Evolutionary conservation across 2,329 filamentous ascomycete species (phyloP), one percentile per base, ranked within the genome.

Genomic region (Cytospora paraplurivora): DNA sequence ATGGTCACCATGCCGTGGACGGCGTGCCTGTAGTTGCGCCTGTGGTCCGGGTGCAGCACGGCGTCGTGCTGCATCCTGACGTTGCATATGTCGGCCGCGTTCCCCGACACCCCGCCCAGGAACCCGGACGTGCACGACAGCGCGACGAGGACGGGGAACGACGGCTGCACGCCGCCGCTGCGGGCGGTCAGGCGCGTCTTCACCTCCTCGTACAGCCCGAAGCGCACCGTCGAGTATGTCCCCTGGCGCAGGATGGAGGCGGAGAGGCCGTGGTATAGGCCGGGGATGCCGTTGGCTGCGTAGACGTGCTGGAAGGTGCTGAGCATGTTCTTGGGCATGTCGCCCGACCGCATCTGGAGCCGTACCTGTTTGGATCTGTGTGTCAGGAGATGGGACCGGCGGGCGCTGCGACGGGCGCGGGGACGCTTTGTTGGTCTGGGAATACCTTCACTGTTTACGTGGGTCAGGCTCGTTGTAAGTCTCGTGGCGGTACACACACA

Each of bases 31-130:
- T 99, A 99, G 76, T 96, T 95, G 62, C 94, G 86, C 55, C 92
- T 87, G 72, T 96, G 81, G 6, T 83, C 83, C 0, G 78, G 72
- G 0, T 93, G 90, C 1, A 97, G 85, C 0, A 92, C 87, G 2
- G 91, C 88, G 72, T 89, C 95, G 77, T 96, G 92, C 79, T 99
- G 95, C 95, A 99, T 99, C 69, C 95, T 92, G 56, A 99, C 95
- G 77, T 99, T 99, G 72, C 97, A 83, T 38, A 99, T 93, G 75
- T 99, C 95, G 68, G 93, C 94, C 3, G 93, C 93, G 78, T 98
- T 99, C 68, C 95, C 95, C 7, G 89, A 91, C 54, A 98, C 79
- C 56, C 95, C 95, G 67, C 95, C 95, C 3, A 96, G 77, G 73
- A 97, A 91, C 58, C 95, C 95, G 8, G 95, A 94, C 34, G 87